Conservation (phyloP, 768 basidiomycete genomes). For the Dendrothele bispora region DNA sequence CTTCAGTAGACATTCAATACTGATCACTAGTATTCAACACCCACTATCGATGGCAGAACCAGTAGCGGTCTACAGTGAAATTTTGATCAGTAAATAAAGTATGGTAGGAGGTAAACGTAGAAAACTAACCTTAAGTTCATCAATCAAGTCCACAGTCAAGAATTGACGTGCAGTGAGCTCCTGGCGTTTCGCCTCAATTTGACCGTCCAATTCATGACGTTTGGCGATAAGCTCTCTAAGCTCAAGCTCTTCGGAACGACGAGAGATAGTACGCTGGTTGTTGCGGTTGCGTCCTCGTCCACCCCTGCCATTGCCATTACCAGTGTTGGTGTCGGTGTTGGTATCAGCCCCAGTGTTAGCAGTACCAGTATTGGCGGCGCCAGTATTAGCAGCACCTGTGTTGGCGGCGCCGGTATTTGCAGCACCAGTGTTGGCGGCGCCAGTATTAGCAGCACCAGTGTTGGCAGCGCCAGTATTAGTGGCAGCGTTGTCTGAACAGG, state of each 20-base stretch:
- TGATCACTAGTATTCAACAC: neutral
- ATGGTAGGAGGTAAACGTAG: neutral
- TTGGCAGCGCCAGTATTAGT: neutral
- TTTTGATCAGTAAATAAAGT: neutral
- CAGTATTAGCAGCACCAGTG: conserved; percentile 5
- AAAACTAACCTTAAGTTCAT: conserved; percentile 16
- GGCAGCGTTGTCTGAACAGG: neutral
- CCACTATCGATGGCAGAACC: conserved; percentile 21
- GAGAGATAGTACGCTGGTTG: conserved; percentile 15
- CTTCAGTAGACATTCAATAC: neutral
- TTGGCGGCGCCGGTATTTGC: neutral
- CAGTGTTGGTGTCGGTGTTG: too few relatives aligned
- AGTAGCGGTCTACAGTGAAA: conserved; percentile 13
- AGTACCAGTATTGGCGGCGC: neutral
- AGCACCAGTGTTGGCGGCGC: neutral
- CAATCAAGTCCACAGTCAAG: conserved; percentile 21
- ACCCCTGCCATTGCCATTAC: neutral
- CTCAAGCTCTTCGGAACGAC: conserved; percentile 10
- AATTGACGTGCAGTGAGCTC: conserved; percentile 16
- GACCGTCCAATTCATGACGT: conserved; percentile 8
- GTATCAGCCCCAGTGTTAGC: neutral
- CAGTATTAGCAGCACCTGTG: conserved; percentile 6
- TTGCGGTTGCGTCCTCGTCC: conserved; percentile 5
- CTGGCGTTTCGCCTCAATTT: conserved; percentile 6
- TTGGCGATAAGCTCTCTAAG: conserved; percentile 13